Evolutionary conservation across 2,329 filamentous ascomycete species (phyloP).

Genomic region (Cladosporium velox): DNA sequence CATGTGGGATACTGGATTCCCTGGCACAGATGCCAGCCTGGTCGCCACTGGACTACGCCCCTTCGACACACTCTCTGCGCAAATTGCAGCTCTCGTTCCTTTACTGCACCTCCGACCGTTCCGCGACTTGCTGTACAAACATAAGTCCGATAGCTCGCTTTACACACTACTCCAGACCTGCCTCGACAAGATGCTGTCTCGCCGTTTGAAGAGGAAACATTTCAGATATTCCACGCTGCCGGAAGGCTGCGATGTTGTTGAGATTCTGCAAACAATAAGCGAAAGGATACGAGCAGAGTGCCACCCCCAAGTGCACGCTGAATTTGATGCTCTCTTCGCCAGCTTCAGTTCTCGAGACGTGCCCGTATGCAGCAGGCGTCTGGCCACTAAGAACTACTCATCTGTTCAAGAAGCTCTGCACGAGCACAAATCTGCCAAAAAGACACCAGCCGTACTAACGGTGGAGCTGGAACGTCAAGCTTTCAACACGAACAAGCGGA

Average conservation of each 20-base stretch:
- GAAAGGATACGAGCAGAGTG: constrained; percentile 23
- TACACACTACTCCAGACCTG: constrained; percentile 24
- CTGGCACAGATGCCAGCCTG: constrained; percentile 49
- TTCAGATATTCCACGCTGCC: constrained; percentile 12
- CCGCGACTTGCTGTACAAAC: constrained; percentile 55
- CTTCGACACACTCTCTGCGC: constrained; percentile 36
- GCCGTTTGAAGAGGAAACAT: constrained; percentile 16
- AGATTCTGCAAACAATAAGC: constrained; percentile 28
- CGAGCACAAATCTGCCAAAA: constrained; percentile 29
- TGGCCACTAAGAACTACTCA: constrained; percentile 35
- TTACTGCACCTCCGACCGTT: constrained; percentile 62
- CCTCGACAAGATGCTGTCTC: constrained; percentile 34
- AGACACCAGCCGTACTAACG: constrained; percentile 38
- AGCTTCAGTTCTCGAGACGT: constrained; percentile 26
- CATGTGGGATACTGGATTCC: constrained; percentile 54
- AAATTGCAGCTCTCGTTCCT: constrained; percentile 57
- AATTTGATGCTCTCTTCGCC: constrained; percentile 32
- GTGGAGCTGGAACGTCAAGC: constrained; percentile 60
- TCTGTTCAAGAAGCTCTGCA: constrained; percentile 48
- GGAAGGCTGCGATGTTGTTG: constrained; percentile 28
- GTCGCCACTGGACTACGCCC: constrained; percentile 60
- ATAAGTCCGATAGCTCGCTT: constrained; percentile 8
- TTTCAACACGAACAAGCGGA: constrained; percentile 55
- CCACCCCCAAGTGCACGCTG: constrained; percentile 19
- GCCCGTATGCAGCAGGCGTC: constrained; percentile 28